phyloP scores from a whole-genome alignment of 2,329 filamentous ascomycete species.

The Colletotrichum graminicola region DNA sequence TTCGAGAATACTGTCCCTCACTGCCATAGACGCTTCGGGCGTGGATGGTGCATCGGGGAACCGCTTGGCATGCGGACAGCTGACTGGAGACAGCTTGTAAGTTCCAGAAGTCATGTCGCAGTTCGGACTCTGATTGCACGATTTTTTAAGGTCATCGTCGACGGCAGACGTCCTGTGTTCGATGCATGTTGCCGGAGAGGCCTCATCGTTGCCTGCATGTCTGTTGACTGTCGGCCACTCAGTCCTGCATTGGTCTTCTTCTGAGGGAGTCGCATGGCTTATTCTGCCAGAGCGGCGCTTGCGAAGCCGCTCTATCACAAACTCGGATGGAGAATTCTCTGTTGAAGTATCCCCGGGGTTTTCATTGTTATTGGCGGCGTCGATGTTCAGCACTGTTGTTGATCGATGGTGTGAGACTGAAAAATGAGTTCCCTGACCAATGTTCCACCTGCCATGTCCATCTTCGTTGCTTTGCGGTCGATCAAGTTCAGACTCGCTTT shows the following conservation, averaged over 20 bases:
- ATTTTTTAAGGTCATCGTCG: background rate
- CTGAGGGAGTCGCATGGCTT: background rate
- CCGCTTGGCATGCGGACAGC: background rate
- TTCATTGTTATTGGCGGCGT: background rate
- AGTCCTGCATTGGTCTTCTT: background rate
- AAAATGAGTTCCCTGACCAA: background rate
- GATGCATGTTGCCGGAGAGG: background rate
- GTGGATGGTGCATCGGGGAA: background rate
- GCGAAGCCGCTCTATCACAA: constrained; percentile 9
- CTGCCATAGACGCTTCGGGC: background rate
- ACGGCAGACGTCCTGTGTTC: constrained; percentile 6
- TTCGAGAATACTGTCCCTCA: constrained; percentile 8
- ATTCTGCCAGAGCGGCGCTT: constrained; percentile 18
- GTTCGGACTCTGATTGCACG: no score
- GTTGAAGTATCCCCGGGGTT: background rate
- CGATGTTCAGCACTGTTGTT: background rate
- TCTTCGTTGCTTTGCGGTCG: background rate
- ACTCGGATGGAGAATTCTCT: constrained; percentile 3
- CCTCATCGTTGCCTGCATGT: background rate
- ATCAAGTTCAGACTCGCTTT: constrained; percentile 17
- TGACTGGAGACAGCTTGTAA: no score
- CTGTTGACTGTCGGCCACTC: background rate
- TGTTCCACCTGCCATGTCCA: background rate
- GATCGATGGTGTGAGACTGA: background rate
- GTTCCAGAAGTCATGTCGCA: background rate